Evolutionary conservation across 306 rosid species (phyloP).

Genomic region (Quercus suber): DNA sequence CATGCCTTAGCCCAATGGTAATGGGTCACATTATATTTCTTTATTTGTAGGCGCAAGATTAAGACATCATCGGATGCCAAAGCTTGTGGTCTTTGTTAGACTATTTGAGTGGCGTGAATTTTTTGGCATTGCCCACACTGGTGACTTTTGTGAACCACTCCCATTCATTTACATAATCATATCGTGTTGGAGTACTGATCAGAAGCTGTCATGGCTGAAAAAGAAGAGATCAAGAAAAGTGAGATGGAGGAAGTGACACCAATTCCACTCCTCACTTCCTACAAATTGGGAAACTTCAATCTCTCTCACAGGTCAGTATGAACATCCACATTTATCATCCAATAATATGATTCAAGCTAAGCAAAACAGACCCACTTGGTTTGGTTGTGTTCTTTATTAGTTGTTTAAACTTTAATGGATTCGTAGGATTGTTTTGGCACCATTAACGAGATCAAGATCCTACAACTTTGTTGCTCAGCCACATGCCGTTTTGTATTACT

Average conservation of each 20-base stretch:
- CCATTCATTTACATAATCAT: no score
- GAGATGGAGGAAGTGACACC: neutral
- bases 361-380: neutral
- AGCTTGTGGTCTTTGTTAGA: no score
- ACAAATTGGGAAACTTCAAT: conserved; percentile 60
- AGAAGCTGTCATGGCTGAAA: neutral
- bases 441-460: conserved; percentile 41
- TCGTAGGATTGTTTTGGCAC: conserved; percentile 40
- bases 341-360: neutral
- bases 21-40: no score
- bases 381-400: neutral
- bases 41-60: no score
- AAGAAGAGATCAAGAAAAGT: conserved; percentile 13
- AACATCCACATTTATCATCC: neutral
- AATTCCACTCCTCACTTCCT: conserved; percentile 55
- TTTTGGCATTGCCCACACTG: no score
- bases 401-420: neutral
- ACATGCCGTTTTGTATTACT: conserved; percentile 44
- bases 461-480: conserved; percentile 44
- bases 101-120: no score
- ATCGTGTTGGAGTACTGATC: no score
- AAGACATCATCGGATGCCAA: no score
- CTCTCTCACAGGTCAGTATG: conserved; percentile 70
- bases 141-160: no score
- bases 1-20: no score